Base-by-base conservation (phyloP, 1,139 yeast species). In the Meyerozyma athensensis region DNA sequence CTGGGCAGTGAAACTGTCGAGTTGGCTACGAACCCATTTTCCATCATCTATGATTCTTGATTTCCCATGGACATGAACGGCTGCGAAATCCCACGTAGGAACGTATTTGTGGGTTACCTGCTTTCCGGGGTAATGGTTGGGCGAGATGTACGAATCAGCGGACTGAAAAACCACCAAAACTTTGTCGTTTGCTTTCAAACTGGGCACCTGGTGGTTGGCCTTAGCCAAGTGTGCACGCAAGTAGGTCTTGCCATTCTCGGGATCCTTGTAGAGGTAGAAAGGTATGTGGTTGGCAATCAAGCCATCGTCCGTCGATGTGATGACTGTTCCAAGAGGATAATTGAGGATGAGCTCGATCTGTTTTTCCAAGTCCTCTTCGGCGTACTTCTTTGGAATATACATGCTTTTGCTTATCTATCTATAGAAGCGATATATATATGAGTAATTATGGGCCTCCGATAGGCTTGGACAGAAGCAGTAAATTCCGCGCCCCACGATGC, bases 51-150 rank as follows among this genome's bases (percentile, higher is more conserved):
- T 54, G 8, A 81, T 54, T 14, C 45, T 61, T 7, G 83, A 70
- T 32, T 56, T 68, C 3, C 87, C 87, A 39, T 74, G 63, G 30
- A 75, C 66, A 49, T 81, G 86, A 26, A 76, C 81, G 4, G 77
- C 60, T 2, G 77, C 79, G 59, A 76, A 81, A 54, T 77, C 81
- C 89, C 87, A 81, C 0, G 89, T 81, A 9, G 87, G 86, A 7
- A 80, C 89, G 30, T 68, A 72, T 48, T 79, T 80, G 43, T 79
- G 83, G 19, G 81, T 75, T 36, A 68, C 69, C 45, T 68, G 61
- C 57, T 81, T 80, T 2, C 70, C 66, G 2, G 77, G 73, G 50
- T 81, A 81, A 67, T 80, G 80, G 12, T 70, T 59, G 3, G 89
- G 86, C 7, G 81, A 61, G 24, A 80, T 71, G 52, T 81, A 81